Evolutionary conservation across 164 flowering plant species (phyloP).

Genomic region (Pachysandra terminalis): DNA sequence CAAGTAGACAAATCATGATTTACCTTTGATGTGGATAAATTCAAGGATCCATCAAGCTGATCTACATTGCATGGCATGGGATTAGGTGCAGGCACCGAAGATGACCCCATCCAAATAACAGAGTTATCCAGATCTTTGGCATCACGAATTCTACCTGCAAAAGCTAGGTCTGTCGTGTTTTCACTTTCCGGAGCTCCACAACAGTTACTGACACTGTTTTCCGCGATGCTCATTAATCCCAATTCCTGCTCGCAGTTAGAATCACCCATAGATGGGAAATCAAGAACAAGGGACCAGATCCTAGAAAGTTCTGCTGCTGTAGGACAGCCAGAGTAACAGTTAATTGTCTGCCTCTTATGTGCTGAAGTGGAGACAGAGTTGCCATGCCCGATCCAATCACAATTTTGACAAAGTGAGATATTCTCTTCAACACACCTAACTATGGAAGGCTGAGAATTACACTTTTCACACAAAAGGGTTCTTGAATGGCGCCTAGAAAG

Average conservation of each 20-base stretch:
- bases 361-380: conserved; percentile 1
- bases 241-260: conserved; percentile 57
- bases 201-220: conserved; percentile 24
- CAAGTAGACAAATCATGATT: conserved; percentile 10
- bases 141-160: conserved; percentile 17
- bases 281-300: conserved; percentile 4
- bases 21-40: conserved; percentile 47
- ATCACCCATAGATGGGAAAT: conserved; percentile 4
- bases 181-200: conserved; percentile 30
- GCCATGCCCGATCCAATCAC: conserved; percentile 72
- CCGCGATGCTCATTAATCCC: conserved; percentile 68
- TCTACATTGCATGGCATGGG: conserved; percentile 25
- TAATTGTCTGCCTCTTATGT: conserved; percentile 1
- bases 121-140: conserved; percentile 27
- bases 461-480: conserved; percentile 84
- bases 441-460: conserved; percentile 74
- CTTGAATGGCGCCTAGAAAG: conserved; percentile 7
- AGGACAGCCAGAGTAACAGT: conserved; percentile 10
- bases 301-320: conserved; percentile 2
- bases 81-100: conserved; percentile 36
- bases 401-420: conserved; percentile 77
- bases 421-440: conserved; percentile 74
- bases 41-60: conserved; percentile 29
- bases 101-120: conserved; percentile 37
- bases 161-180: conserved; percentile 25